Evolutionary conservation across 1,284 basidiomycete species (phyloP).

Genomic region (Neonothopanus nambi): DNA sequence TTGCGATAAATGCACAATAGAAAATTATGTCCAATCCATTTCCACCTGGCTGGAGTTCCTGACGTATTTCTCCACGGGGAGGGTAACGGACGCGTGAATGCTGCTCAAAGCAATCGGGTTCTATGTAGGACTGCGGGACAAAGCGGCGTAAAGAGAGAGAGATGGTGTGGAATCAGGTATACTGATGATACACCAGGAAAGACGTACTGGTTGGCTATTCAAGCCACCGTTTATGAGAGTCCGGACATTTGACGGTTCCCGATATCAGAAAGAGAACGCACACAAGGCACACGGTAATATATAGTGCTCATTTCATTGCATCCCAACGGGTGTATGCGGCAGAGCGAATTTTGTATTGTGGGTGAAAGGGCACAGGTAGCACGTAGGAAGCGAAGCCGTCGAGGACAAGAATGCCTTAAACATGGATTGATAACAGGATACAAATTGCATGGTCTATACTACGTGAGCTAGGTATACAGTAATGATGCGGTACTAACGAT

Average conservation of each 20-base stretch:
- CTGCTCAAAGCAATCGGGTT: constrained; percentile 30
- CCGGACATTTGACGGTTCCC: background rate
- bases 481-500: background rate
- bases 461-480: background rate
- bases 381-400: too few relatives aligned
- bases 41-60: constrained; percentile 19
- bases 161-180: constrained; percentile 24
- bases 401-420: too few relatives aligned
- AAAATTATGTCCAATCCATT: constrained; percentile 22
- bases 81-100: constrained; percentile 30
- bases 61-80: constrained; percentile 32
- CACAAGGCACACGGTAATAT: constrained; percentile 31
- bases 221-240: background rate
- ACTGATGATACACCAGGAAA: constrained; percentile 33
- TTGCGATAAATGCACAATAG: background rate
- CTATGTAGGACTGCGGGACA: constrained; percentile 30
- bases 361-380: too few relatives aligned
- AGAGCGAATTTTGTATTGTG: background rate
- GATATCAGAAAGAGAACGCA: constrained; percentile 24
- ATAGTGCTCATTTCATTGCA: constrained; percentile 20
- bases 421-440: too few relatives aligned
- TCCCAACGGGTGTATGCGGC: background rate
- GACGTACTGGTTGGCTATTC: constrained; percentile 30
- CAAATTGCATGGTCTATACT: background rate
- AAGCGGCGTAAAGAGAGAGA: constrained; percentile 21